Conservation (phyloP, 1,139 yeast genomes). For the Maudiozyma humilis region DNA sequence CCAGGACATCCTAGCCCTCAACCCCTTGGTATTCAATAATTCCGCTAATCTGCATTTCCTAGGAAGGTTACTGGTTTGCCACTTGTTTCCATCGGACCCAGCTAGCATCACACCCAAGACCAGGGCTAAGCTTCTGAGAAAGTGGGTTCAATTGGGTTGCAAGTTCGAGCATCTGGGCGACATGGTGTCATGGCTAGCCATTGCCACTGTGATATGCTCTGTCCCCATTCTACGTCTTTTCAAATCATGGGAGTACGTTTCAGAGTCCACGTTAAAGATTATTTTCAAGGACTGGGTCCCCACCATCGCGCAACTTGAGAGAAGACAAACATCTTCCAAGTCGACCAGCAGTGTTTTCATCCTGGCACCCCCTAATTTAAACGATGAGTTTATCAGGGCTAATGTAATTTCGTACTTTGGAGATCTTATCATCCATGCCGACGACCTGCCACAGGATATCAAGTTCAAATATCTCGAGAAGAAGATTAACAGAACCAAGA, state of each 20-base stretch:
- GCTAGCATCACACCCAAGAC: slow-evolving; percentile 28
- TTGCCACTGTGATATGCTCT: slow-evolving; percentile 76
- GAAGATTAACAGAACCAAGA: slow-evolving; percentile 58
- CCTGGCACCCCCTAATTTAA: slow-evolving; percentile 77
- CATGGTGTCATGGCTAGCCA: slow-evolving; percentile 92
- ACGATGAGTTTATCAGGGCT: slow-evolving; percentile 65
- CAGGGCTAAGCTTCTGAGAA: slow-evolving; percentile 62
- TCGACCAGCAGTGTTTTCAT: slow-evolving; percentile 37
- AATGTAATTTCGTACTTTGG: slow-evolving; percentile 88
- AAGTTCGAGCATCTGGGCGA: slow-evolving; percentile 75
- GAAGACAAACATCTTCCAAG: slow-evolving; percentile 55
- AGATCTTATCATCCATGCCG: slow-evolving; percentile 43
- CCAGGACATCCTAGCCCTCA: slow-evolving; percentile 18
- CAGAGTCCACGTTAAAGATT: slow-evolving; percentile 50
- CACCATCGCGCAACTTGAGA: slow-evolving; percentile 78
- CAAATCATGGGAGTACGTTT: slow-evolving; percentile 69
- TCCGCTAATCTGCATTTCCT: slow-evolving; percentile 64
- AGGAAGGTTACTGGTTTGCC: slow-evolving; percentile 63
- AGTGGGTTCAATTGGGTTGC: slow-evolving; percentile 85
- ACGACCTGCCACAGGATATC: slow-evolving; percentile 25
- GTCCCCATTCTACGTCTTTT: slow-evolving; percentile 70
- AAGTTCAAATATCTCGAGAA: slow-evolving; percentile 49
- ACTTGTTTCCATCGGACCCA: slow-evolving; percentile 41
- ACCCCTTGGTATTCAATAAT: slow-evolving; percentile 62
- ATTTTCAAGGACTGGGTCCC: slow-evolving; percentile 89